A percentile compares a stretch with the other conserved stretches of the same genome.
Evolutionary conservation across 768 basidiomycete species (phyloP).

Genomic region (Pholiota conissans): DNA sequence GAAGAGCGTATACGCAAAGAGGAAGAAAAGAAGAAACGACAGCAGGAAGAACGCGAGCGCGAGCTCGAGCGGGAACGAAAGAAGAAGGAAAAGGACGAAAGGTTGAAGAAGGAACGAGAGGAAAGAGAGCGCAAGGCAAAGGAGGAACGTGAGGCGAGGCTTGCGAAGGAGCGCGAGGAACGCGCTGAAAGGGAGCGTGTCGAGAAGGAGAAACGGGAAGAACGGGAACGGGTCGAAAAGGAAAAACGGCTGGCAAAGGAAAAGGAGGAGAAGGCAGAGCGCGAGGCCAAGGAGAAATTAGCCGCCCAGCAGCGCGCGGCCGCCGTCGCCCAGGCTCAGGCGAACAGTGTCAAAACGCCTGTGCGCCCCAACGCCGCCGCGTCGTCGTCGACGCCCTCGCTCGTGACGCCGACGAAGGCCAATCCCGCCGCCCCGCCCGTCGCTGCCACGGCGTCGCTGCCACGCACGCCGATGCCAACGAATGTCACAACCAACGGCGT

Average conservation of each 20-base stretch:
- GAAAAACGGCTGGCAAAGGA: slow-evolving; percentile 33
- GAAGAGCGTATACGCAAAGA: slow-evolving; percentile 84
- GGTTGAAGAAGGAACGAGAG: slow-evolving; percentile 66
- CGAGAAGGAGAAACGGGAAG: slow-evolving; percentile 43
- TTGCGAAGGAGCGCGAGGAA: slow-evolving; percentile 65
- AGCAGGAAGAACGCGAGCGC: slow-evolving; percentile 78
- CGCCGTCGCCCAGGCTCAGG: slow-evolving; percentile 27
- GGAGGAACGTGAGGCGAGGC: slow-evolving; percentile 66
- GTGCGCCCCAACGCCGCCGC: slow-evolving; percentile 51
- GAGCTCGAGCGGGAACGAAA: slow-evolving; percentile 76
- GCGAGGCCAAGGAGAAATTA: slow-evolving; percentile 30
- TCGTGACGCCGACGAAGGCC: slow-evolving; percentile 19
- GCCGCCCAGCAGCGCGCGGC: slow-evolving; percentile 49
- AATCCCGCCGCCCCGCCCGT: slow-evolving; percentile 38
- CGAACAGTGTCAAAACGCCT: slow-evolving; percentile 34
- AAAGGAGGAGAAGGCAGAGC: slow-evolving; percentile 31
- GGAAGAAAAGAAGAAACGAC: slow-evolving; percentile 76
- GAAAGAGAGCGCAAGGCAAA: slow-evolving; percentile 69
- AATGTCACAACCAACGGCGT: slow-evolving; percentile 29
- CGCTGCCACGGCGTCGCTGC: slow-evolving; percentile 37
- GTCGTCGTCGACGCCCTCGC: slow-evolving; percentile 34
- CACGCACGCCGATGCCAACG: slow-evolving; percentile 36
- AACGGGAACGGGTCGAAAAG: slow-evolving; percentile 42
- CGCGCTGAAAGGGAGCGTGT: slow-evolving; percentile 45
- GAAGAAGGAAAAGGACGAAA: slow-evolving; percentile 75